A percentile compares a stretch with the other conserved stretches of the same genome.
Conservation (phyloP, 2,329 filamentous ascomycete genomes). For the Parafenestella ontariensis region DNA sequence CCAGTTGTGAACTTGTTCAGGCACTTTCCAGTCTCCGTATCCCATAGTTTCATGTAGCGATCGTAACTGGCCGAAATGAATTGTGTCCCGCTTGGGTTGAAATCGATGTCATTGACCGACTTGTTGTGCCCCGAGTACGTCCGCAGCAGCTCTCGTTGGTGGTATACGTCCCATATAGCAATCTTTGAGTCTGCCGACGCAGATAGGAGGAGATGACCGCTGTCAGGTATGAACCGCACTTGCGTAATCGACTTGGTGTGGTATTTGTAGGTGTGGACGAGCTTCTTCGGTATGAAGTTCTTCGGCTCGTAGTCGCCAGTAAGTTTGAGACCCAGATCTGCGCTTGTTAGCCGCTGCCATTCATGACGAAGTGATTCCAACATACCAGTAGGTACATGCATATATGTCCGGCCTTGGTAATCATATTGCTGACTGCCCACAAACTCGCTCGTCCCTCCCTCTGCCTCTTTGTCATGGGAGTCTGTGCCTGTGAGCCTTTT, state of each 20-base stretch:
- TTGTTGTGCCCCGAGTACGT: conserved; percentile 93
- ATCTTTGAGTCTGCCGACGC: conserved; percentile 90
- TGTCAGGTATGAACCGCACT: conserved; percentile 85
- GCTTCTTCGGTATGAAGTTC: conserved; percentile 94
- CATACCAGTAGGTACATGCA: conserved; percentile 82
- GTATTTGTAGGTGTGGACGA: conserved; percentile 90
- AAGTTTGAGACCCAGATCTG: conserved; percentile 57
- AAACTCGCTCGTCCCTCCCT: conserved; percentile 81
- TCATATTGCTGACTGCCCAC: conserved; percentile 84
- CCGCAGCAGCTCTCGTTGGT: conserved; percentile 84
- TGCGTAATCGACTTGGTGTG: conserved; percentile 83
- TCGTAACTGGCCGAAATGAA: conserved; percentile 95
- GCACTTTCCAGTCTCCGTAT: conserved; percentile 92
- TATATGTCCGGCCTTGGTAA: conserved; percentile 95
- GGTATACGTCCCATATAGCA: conserved; percentile 95
- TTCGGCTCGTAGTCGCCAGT: conserved; percentile 79
- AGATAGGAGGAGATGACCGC: conserved; percentile 87
- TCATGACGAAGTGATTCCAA: not conserved
- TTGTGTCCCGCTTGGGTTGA: conserved; percentile 80
- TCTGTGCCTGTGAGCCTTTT: conserved; percentile 63
- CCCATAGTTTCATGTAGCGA: conserved; percentile 96
- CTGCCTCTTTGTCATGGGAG: conserved; percentile 54
- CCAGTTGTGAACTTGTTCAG: conserved; percentile 88
- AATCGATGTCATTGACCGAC: conserved; percentile 86
- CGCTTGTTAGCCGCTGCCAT: conserved; percentile 10